These are phyloP conservation scores for Noccaea caerulescens DNA, from an alignment of 345 rosid genomes.

Conservation along the genomic window DNA sequence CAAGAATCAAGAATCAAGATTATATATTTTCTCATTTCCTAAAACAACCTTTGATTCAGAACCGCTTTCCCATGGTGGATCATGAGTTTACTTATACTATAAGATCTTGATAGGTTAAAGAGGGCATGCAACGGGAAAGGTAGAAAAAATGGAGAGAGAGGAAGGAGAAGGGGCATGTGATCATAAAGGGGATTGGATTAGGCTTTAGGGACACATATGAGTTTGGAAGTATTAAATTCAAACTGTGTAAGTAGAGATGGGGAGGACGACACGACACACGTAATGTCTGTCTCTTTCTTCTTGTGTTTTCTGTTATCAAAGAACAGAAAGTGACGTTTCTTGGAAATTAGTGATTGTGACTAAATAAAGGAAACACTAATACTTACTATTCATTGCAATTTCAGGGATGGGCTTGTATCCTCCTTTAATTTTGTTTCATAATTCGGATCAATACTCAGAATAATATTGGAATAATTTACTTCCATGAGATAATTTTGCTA, in stretches of 20 bases:
- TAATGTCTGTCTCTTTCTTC: constrained; percentile 40
- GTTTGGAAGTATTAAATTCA: constrained; percentile 33
- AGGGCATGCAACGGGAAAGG: not conserved
- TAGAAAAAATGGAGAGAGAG: not conserved
- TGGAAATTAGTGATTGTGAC: constrained; percentile 17
- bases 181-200: constrained; percentile 26
- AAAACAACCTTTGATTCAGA: constrained; percentile 13
- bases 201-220: constrained; percentile 37
- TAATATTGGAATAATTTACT: too few relatives aligned
- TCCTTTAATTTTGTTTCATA: too few relatives aligned
- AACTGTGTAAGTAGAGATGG: constrained; percentile 38
- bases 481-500: too few relatives aligned
- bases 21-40: not conserved
- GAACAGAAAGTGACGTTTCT: constrained; percentile 34
- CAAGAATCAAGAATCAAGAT: not conserved
- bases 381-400: not conserved
- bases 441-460: too few relatives aligned
- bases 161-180: constrained; percentile 34
- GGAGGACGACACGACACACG: constrained; percentile 26
- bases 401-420: not conserved
- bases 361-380: constrained; percentile 4
- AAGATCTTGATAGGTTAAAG: constrained; percentile 3
- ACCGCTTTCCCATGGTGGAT: constrained; percentile 16
- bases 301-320: constrained; percentile 34
- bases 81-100: constrained; percentile 11